Evolutionary conservation across 768 basidiomycete species (phyloP), one percentile per base, ranked within the genome.

Genomic region (Boletus pseudo-olivaceus): DNA sequence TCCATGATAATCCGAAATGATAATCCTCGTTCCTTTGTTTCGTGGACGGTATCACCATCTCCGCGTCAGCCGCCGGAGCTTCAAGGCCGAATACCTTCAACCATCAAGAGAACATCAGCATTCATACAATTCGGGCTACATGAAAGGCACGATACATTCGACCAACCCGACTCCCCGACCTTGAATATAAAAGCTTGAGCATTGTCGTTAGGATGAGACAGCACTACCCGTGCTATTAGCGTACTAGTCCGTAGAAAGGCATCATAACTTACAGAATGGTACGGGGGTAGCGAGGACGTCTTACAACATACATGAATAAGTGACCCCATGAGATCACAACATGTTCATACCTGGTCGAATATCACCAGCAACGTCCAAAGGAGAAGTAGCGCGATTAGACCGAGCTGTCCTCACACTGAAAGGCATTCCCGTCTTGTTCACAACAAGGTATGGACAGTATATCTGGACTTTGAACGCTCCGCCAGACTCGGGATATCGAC

Each of bases 401-500:
- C 84, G 79, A 19, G 77, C 72, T 14, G 88, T 85, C 56, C 79
- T 84, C 30, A 94, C 75, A 11, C 75, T 76, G 64, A 96, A 96
- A 2, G 93, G 86, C 34, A 94, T 72, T 7, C 87, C 88, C 0
- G 94, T 94, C 75, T 97, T 98, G 74, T 99, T 99, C 68, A 96
- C 69, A 39, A 98, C 73, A 48, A 98, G 74, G 65, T 88, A 98
- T 3, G 95, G 94, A 58, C 83, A 84, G 67, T 91, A 98, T 42
- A 99, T 83, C 69, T 98, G 96, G 0, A 97, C 91, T 70, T 89
- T 93, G 79, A 97, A 95, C 1, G 95, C 93, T 23, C 95, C 94
- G 2, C 95, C 97, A 7, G 95, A 88, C 48, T 97, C 83, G 7
- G 91, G 83, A 71, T 90, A 89, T 49, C 85, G 85, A 20, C 88